Evolutionary conservation across 1,284 basidiomycete species (phyloP), one percentile per base, ranked within the genome.

Genomic region (Irpex sp.): DNA sequence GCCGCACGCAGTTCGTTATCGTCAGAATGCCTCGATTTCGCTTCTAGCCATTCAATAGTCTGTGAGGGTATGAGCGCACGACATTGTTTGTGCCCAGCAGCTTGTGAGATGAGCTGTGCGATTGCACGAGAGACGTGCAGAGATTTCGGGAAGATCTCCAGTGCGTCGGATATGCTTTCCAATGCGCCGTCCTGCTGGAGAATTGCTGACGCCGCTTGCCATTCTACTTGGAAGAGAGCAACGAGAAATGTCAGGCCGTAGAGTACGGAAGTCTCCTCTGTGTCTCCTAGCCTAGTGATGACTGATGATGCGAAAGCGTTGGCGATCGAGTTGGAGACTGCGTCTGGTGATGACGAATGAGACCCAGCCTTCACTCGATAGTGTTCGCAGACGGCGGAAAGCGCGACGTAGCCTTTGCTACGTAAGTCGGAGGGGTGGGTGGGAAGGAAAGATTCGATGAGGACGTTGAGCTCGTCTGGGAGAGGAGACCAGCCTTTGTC

Each of bases 221-320:
- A 82, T 67, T 92, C 89, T 42, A 93, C 84, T 70, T 92, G 89
- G 68, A 93, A 90, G 28, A 94, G 74, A 0, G 88, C 88, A 12
- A 80, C 76, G 53, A 93, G 77, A 69, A 91, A 86, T 0, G 83
- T 81, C 45, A 89, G 74, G 5, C 82, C 83, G 12, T 75, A 74
- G 18, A 86, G 72, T 28, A 84, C 72, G 35, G 75, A 75, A 55
- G 69, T 66, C 69, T 88, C 85, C 42, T 79, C 76, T 4, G 81
- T 80, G 57, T 87, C 85, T 47, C 80, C 76, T 10, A 91, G 74
- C 56, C 76, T 77, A 36, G 75, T 72, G 2, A 78, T 62, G 36
- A 87, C 71, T 0, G 75, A 67, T 35, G 81, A 78, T 19, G 78
- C 75, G 64, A 91, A 84, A 10, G 77, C 67, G 53, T 74, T 76